These are phyloP conservation scores for Flammula alnicola DNA, from an alignment of 1,284 basidiomycete genomes.

Conservation along the genomic window DNA sequence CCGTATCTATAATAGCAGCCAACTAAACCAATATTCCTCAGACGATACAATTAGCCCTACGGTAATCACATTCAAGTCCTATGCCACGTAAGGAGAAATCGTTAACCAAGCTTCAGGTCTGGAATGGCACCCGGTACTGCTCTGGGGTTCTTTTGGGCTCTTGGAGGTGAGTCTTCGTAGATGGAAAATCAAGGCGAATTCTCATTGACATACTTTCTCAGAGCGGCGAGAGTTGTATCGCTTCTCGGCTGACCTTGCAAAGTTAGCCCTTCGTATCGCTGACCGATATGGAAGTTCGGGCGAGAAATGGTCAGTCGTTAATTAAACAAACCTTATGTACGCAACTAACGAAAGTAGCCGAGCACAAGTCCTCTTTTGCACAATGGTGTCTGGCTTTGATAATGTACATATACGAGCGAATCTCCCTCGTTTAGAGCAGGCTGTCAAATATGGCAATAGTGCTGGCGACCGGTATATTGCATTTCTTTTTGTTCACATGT, in stretches of 20 bases:
- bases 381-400: slow-evolving; percentile 70
- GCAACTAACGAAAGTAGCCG: slow-evolving; percentile 50
- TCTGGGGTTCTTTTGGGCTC: slow-evolving; percentile 72
- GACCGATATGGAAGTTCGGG: slow-evolving; percentile 63
- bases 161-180: slow-evolving; percentile 49
- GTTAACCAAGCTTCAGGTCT: slow-evolving; percentile 40
- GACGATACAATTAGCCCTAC: slow-evolving; percentile 68
- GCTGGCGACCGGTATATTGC: slow-evolving; percentile 63
- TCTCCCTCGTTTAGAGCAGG: slow-evolving; percentile 62
- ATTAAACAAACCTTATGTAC: not conserved
- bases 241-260: slow-evolving; percentile 70
- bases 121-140: slow-evolving; percentile 71
- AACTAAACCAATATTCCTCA: slow-evolving; percentile 26
- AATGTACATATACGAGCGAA: slow-evolving; percentile 66
- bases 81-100: not conserved
- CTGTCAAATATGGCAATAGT: slow-evolving; percentile 65
- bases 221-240: slow-evolving; percentile 64
- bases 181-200: not conserved
- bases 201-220: slow-evolving; percentile 42
- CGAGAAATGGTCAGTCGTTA: slow-evolving; percentile 61
- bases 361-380: slow-evolving; percentile 60
- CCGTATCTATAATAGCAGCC: not conserved
- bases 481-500: not conserved
- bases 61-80: slow-evolving; percentile 38
- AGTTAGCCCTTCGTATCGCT: slow-evolving; percentile 65